Base-by-base conservation (phyloP, 2,329 filamentous ascomycete species). In the Aureobasidium musti region DNA sequence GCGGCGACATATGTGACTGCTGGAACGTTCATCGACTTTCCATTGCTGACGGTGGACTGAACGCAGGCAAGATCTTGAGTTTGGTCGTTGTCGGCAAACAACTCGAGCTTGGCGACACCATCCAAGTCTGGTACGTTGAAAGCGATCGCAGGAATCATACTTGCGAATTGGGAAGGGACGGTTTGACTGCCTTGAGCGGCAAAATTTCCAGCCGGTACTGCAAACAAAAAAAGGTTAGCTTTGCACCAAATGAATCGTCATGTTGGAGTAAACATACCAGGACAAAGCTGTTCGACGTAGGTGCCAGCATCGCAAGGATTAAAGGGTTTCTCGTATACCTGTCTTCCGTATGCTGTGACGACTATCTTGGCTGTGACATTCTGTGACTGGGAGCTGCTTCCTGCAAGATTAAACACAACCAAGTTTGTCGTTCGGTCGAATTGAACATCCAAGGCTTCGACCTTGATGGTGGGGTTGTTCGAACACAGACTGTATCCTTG, bases 51-150 rank as follows among this genome's bases (percentile, higher is more conserved):
- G 49, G 86, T 82, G 0, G 93, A 92, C 72, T 90, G 82, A 60
- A 98, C 88, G 77, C 95, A 99, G 26, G 92, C 93, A 10, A 97
- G 84, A 49, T 89, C 82, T 39, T 84, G 73, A 5, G 80, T 81
- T 10, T 21, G n/a, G 45, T 86, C 78, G 39, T 89, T 86, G 43
- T 86, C 77, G 5, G 86, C 80, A 68, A 84, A 87, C 53, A 99
- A 84, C 74, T 91, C 81, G 69, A 99, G 81, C 52, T 88, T 95
- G 39, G 93, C 95, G 73, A 89, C 80, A 43, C 94, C 94, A 65
- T 94, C 89, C 71, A 99, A 89, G 76, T 99, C 93, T 59, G 95
- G 95, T 37, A 99, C 83, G 68, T 86, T 85, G 80, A 97, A 99
- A 14, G 94, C 94, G 71, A 99, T 96, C 2, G 86, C 81, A 1